Evolutionary conservation across 73 alveolate species (phyloP), one percentile per base, ranked within the genome.

Genomic region (Paramecium octaurelia): DNA sequence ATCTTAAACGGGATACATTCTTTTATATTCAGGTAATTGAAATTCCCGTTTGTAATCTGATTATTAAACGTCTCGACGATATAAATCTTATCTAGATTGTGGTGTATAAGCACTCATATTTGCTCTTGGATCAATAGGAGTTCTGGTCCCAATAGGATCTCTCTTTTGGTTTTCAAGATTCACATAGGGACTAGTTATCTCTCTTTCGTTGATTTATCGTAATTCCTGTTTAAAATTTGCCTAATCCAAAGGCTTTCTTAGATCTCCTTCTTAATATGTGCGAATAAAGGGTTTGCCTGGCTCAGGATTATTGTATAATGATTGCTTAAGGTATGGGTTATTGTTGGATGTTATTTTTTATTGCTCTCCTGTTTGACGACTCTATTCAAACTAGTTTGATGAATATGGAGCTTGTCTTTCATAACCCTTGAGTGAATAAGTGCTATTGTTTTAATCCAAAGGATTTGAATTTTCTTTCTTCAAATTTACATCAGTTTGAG

Each of bases 391-490:
- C 12, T 64, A 64, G 31, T 64, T 64, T 64, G 84, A 64, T 64
- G 42, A 64, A 64, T 31, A 64, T 27, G 35, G 21, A 31, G 48
- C 50, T 24, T 64, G 31, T 31, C 27, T 34, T 27, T 64, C 84
- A 64, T 64, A 64, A 6, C 84, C 84, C 27, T 64, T 64, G 1
- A 64, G 27, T 34, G 46, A 31, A 64, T 64, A 64, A 23, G 20
- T 27, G 27, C 46, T 64, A 18, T 8, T 23, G 14, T 34, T 64
- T 24, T 64, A 34, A 31, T 64, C 84, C 12, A 64, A 12, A 12
- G 84, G 84, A 64, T 64, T 64, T 64, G 84, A 64, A 64, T 64
- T 64, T 18, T 64, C 84, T 31, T 27, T 64, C 46, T 64, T 34
- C 29, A 34, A 11, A 31, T 64, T 27, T 12, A 64, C 7, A 23